A percentile compares a stretch with the other conserved stretches of the same genome.
phyloP scores from a whole-genome alignment of 768 basidiomycete species.

The Suillus ampliporus region DNA sequence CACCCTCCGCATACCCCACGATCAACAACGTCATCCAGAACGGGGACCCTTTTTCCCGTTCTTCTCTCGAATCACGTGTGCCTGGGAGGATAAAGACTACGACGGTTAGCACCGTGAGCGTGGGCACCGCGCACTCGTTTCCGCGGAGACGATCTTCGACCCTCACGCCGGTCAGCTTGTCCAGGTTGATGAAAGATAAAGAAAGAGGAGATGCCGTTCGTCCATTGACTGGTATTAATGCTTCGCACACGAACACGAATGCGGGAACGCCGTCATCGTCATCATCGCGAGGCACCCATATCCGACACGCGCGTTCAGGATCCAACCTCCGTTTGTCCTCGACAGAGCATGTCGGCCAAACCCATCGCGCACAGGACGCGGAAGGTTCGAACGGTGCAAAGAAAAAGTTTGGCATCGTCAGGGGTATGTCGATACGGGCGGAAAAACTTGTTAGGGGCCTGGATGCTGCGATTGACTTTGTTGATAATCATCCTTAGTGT shows the following conservation, averaged over 20 bases:
- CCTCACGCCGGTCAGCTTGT: slow-evolving; percentile 17
- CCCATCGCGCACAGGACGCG: slow-evolving; percentile 8
- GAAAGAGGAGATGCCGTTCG: slow-evolving; percentile 11
- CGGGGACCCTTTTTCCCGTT: slow-evolving; percentile 7
- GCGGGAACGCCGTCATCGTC: slow-evolving; percentile 5
- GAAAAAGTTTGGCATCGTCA: slow-evolving; percentile 34
- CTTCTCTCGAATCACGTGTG: slow-evolving; percentile 12
- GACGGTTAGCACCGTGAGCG: slow-evolving; percentile 32
- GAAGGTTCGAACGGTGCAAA: slow-evolving; percentile 33
- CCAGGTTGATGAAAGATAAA: slow-evolving; percentile 15
- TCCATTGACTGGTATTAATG: slow-evolving; percentile 1
- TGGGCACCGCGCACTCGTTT: slow-evolving; percentile 17
- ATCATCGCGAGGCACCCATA: background rate
- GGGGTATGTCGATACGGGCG: slow-evolving; percentile 41
- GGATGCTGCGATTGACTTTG: slow-evolving; percentile 49
- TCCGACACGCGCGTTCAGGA: slow-evolving; percentile 32
- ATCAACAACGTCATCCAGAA: slow-evolving; percentile 27
- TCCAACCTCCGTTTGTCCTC: slow-evolving; percentile 30
- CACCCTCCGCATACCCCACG: slow-evolving; percentile 25
- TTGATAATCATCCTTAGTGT: slow-evolving; percentile 29
- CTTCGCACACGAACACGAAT: background rate
- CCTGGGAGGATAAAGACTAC: slow-evolving; percentile 17
- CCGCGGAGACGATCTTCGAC: slow-evolving; percentile 34
- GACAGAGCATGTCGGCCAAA: slow-evolving; percentile 15
- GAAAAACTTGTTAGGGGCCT: slow-evolving; percentile 43